phyloP scores from a whole-genome alignment of 2,329 filamentous ascomycete genomes.

The Trichoderma atroviride region DNA sequence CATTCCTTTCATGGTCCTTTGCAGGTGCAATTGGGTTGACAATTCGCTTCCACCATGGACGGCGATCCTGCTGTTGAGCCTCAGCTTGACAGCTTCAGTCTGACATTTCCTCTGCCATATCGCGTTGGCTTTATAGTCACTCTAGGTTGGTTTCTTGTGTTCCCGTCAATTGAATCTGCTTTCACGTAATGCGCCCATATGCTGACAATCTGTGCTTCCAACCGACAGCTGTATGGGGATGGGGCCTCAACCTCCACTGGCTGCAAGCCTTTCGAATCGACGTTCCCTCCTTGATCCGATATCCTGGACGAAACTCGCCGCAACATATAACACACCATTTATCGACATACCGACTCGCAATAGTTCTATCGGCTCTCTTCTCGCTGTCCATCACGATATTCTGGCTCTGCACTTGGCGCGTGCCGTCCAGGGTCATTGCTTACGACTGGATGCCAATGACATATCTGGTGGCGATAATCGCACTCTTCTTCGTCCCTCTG shows the following conservation, averaged over 20 bases:
- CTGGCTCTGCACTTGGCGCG: slow-evolving; percentile 77
- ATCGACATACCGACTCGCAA: slow-evolving; percentile 84
- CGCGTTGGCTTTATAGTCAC: slow-evolving; percentile 84
- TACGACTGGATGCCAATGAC: slow-evolving; percentile 87
- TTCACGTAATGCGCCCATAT: neutral
- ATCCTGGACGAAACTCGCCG: slow-evolving; percentile 72
- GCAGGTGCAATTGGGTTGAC: slow-evolving; percentile 18
- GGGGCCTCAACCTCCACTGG: slow-evolving; percentile 89
- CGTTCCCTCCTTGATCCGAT: slow-evolving; percentile 82
- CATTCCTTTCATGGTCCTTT: neutral
- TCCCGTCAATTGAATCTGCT: slow-evolving; percentile 15
- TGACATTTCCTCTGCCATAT: slow-evolving; percentile 85
- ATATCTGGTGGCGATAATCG: slow-evolving; percentile 73
- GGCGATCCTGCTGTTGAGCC: slow-evolving; percentile 71
- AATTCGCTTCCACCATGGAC: slow-evolving; percentile 57
- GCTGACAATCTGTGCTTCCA: neutral
- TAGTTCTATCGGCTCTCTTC: slow-evolving; percentile 72
- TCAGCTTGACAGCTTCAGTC: slow-evolving; percentile 81
- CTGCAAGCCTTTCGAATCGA: slow-evolving; percentile 81
- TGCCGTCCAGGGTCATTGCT: slow-evolving; percentile 67
- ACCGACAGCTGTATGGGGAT: slow-evolving; percentile 84
- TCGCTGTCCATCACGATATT: slow-evolving; percentile 74
- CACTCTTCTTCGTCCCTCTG: slow-evolving; percentile 73
- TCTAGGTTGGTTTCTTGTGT: slow-evolving; percentile 61
- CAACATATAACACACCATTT: slow-evolving; percentile 74